Evolutionary conservation across 2,329 filamentous ascomycete genomes (phyloP).

Genomic region (Fusarium sp.): DNA sequence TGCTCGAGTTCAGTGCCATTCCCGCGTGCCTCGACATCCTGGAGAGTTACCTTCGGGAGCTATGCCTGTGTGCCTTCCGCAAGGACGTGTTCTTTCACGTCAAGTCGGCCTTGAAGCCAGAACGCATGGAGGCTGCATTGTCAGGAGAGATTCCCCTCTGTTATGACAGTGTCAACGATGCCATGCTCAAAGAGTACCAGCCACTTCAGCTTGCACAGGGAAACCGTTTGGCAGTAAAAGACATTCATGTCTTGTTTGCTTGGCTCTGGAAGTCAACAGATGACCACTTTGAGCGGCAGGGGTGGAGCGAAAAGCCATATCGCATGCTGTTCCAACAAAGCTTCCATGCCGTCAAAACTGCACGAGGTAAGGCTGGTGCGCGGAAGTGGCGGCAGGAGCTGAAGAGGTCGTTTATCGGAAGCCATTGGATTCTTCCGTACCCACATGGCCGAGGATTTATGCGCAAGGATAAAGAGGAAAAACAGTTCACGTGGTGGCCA

Average conservation of each 20-base stretch:
- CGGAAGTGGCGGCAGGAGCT: conserved; percentile 4
- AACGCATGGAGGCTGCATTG: neutral
- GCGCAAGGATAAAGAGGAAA: conserved; percentile 1
- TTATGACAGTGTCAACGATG: neutral
- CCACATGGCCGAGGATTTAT: neutral
- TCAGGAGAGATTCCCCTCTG: conserved; percentile 8
- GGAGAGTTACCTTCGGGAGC: conserved; percentile 7
- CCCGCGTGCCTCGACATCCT: neutral
- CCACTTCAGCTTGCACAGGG: neutral
- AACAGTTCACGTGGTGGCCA: neutral
- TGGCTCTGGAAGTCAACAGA: neutral
- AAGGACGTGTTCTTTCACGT: conserved; percentile 10
- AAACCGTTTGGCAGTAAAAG: neutral
- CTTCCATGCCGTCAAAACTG: conserved; percentile 1
- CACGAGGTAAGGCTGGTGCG: neutral
- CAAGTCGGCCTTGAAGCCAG: conserved; percentile 2
- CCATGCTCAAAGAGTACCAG: neutral
- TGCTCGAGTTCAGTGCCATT: conserved; percentile 6
- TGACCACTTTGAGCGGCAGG: conserved; percentile 2
- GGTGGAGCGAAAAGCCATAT: neutral
- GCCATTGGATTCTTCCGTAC: conserved; percentile 3
- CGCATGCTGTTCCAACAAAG: neutral
- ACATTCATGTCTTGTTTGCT: neutral
- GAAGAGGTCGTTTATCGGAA: neutral
- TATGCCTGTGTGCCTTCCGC: conserved; percentile 7